These are phyloP conservation scores for Fusarium virguliforme DNA, from an alignment of 2,329 filamentous ascomycete genomes.

Conservation along the genomic window DNA sequence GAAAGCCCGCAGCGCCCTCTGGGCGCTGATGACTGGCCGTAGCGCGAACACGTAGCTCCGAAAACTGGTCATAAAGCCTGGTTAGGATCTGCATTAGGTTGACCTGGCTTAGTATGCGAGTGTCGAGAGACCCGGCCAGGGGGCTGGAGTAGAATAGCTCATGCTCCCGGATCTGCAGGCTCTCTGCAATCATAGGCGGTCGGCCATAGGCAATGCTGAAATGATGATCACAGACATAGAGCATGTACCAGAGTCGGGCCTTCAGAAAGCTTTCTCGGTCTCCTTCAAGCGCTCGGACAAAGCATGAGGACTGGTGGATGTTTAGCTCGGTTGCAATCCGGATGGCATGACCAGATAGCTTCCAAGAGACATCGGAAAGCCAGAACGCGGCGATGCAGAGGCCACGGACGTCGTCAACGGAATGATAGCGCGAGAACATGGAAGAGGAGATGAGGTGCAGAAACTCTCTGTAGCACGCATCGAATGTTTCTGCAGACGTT, in stretches of 20 bases:
- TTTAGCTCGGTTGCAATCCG: slow-evolving; percentile 72
- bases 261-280: slow-evolving; percentile 67
- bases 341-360: slow-evolving; percentile 71
- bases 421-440: slow-evolving; percentile 72
- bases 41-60: slow-evolving; percentile 21
- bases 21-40: slow-evolving; percentile 22
- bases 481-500: slow-evolving; percentile 59
- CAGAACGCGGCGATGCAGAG: slow-evolving; percentile 76
- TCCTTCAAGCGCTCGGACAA: slow-evolving; percentile 64
- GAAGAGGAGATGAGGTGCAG: slow-evolving; percentile 70
- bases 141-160: slow-evolving; percentile 49
- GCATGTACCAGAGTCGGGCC: slow-evolving; percentile 71
- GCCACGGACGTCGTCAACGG: slow-evolving; percentile 71
- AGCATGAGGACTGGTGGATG: slow-evolving; percentile 65
- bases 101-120: slow-evolving; percentile 33
- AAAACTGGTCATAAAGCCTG: slow-evolving; percentile 33
- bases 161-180: slow-evolving; percentile 44
- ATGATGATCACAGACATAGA: slow-evolving; percentile 55
- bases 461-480: slow-evolving; percentile 71
- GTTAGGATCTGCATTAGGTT: slow-evolving; percentile 38
- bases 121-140: slow-evolving; percentile 27
- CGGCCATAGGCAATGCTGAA: slow-evolving; percentile 55
- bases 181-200: slow-evolving; percentile 51
- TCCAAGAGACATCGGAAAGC: slow-evolving; percentile 75
- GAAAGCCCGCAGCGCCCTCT: neutral